Evolutionary conservation across 768 basidiomycete species (phyloP).

Genomic region (Boletus sensibilis): DNA sequence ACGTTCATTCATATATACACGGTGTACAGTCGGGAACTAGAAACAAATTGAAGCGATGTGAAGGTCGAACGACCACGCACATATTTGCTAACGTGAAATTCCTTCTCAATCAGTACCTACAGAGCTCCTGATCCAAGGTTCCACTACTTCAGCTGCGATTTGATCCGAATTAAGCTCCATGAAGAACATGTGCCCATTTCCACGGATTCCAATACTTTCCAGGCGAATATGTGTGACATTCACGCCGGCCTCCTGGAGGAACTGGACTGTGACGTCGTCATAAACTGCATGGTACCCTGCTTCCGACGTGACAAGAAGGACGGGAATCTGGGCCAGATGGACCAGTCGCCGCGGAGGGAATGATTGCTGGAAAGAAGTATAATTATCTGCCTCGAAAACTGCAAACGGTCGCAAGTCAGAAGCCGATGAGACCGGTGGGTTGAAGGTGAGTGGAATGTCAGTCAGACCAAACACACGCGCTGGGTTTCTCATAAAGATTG

Average conservation of each 20-base stretch:
- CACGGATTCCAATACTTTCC: conserved; percentile 44
- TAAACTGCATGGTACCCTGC: conserved; percentile 51
- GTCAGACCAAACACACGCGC: conserved; percentile 49
- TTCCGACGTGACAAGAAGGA: conserved; percentile 49
- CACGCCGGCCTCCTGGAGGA: conserved; percentile 45
- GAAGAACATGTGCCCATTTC: conserved; percentile 58
- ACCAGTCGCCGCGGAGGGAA: conserved; percentile 41
- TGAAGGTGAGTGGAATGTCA: conserved; percentile 44
- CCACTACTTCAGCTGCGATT: conserved; percentile 41
- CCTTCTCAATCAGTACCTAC: conserved; percentile 3
- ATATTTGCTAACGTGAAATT: not conserved
- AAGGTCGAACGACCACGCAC: not conserved
- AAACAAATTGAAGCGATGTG: not conserved
- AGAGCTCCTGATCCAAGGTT: conserved; percentile 38
- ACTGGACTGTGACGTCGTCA: conserved; percentile 45
- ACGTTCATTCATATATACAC: not conserved
- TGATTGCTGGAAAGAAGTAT: conserved; percentile 44
- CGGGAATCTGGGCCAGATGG: conserved; percentile 44
- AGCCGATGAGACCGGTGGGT: conserved; percentile 41
- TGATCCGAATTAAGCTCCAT: conserved; percentile 50
- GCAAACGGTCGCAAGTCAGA: conserved; percentile 35
- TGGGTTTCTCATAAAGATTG: conserved; percentile 36
- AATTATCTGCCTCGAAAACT: conserved; percentile 29
- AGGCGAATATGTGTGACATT: conserved; percentile 41
- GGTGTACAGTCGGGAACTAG: not conserved